phyloP scores from a whole-genome alignment of 139 green algal species.

The Chlamydomonas urium region DNA sequence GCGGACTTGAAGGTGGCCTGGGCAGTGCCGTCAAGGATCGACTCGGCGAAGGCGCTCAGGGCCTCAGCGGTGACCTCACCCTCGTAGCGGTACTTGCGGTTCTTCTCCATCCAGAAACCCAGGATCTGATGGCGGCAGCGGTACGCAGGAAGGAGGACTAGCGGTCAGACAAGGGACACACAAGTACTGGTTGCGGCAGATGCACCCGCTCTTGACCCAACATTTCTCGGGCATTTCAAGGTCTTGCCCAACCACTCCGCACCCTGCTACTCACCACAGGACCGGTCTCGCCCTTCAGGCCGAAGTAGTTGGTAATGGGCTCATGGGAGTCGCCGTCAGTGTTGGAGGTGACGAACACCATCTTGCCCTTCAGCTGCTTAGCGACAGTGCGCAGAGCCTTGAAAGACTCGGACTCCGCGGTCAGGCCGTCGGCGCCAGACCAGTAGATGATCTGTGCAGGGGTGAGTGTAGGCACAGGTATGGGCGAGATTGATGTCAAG shows the following conservation, averaged over 20 bases:
- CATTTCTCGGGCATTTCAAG: no score
- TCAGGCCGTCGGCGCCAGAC: conserved; percentile 23
- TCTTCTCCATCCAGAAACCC: conserved; percentile 65
- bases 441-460: conserved; percentile 50
- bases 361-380: conserved; percentile 53
- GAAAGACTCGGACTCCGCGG: conserved; percentile 22
- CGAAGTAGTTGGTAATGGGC: conserved; percentile 80
- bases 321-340: conserved; percentile 34
- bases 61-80: conserved; percentile 39
- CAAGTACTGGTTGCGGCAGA: no score
- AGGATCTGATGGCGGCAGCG: conserved; percentile 39
- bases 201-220: no score
- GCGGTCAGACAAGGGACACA: no score
- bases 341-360: conserved; percentile 65
- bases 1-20: conserved; percentile 57
- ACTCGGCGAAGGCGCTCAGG: conserved; percentile 49
- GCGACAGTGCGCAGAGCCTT: conserved; percentile 26
- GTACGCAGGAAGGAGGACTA: no score
- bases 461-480: not conserved
- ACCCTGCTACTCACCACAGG: conserved; percentile 30
- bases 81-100: conserved; percentile 64
- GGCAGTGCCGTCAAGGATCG: conserved; percentile 50
- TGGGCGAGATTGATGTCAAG: no score
- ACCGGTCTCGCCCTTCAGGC: conserved; percentile 43
- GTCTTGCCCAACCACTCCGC: no score